Conservation (phyloP, 2,329 filamentous ascomycete genomes). For the Remersonia thermophila region DNA sequence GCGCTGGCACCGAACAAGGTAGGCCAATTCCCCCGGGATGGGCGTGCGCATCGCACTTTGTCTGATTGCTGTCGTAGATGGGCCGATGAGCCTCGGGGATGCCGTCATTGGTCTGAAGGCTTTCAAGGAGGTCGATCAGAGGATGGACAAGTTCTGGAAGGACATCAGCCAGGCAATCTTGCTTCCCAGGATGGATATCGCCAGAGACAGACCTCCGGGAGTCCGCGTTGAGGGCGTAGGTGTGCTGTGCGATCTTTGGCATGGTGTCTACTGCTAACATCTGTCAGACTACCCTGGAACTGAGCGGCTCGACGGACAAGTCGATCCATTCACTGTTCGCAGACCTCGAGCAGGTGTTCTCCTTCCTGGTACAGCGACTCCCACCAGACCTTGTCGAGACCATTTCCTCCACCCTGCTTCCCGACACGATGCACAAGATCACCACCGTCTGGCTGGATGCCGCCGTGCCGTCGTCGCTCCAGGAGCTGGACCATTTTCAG, state of each 20-base stretch:
- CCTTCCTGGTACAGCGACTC: conserved; percentile 39
- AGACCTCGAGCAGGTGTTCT: conserved; percentile 40
- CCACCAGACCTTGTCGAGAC: conserved; percentile 43
- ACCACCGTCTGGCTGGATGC: conserved; percentile 64
- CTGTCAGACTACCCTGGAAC: conserved; percentile 3
- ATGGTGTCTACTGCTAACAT: too few relatives aligned
- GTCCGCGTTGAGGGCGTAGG: conserved; percentile 32
- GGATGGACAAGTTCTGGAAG: conserved; percentile 49
- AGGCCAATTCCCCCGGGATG: conserved; percentile 11
- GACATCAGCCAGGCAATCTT: conserved; percentile 51
- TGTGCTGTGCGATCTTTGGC: neutral
- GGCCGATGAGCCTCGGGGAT: conserved; percentile 40
- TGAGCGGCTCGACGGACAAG: conserved; percentile 31
- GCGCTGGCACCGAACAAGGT: conserved; percentile 37
- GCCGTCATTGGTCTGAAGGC: conserved; percentile 44
- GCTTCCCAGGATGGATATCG: conserved; percentile 42
- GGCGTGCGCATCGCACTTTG: conserved; percentile 3
- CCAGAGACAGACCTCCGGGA: conserved; percentile 21
- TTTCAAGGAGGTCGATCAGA: conserved; percentile 49
- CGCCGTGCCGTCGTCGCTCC: conserved; percentile 62
- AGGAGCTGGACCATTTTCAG: conserved; percentile 61
- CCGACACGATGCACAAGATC: conserved; percentile 53
- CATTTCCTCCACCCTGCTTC: conserved; percentile 59
- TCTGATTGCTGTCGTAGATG: conserved; percentile 27
- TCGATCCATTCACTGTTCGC: conserved; percentile 39